Percentiles rank a stretch among this genome's conserved stretches.
Conservation (phyloP, 2,329 filamentous ascomycete species). For the Penicillium sp. region DNA sequence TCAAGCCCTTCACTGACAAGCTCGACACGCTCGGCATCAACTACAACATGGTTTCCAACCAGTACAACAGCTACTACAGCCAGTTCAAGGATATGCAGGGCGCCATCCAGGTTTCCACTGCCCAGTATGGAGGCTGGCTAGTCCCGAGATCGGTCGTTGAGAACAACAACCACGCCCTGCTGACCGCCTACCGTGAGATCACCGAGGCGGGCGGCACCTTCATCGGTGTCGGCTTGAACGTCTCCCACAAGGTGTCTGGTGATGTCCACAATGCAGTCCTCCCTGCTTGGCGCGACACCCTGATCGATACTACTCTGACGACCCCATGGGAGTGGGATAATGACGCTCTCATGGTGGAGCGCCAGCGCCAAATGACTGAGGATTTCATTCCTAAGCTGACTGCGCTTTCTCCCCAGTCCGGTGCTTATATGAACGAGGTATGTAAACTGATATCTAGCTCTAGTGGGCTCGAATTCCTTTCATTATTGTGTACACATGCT, state of each 20-base stretch:
- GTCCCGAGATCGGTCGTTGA: conserved; percentile 36
- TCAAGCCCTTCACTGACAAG: conserved; percentile 45
- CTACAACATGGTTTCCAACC: conserved; percentile 26
- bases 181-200: conserved; percentile 32
- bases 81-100: conserved; percentile 32
- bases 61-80: conserved; percentile 32
- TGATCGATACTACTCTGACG: conserved; percentile 37
- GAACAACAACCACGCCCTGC: conserved; percentile 30
- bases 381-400: conserved; percentile 36
- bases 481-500: background rate
- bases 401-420: conserved; percentile 35
- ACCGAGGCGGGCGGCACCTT: conserved; percentile 32
- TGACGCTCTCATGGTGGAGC: conserved; percentile 31
- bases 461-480: background rate
- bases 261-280: conserved; percentile 45
- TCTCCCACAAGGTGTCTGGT: conserved; percentile 32
- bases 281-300: conserved; percentile 43
- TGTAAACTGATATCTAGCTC: background rate
- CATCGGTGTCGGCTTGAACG: conserved; percentile 39
- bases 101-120: conserved; percentile 38
- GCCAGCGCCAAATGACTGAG: conserved; percentile 39
- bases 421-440: conserved; percentile 20
- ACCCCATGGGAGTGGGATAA: conserved; percentile 39
- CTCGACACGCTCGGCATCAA: conserved; percentile 37
- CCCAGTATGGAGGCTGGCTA: conserved; percentile 32